These are phyloP conservation scores for Lycium barbarum DNA, from an alignment of 257 asterid genomes.

Conservation along the genomic window DNA sequence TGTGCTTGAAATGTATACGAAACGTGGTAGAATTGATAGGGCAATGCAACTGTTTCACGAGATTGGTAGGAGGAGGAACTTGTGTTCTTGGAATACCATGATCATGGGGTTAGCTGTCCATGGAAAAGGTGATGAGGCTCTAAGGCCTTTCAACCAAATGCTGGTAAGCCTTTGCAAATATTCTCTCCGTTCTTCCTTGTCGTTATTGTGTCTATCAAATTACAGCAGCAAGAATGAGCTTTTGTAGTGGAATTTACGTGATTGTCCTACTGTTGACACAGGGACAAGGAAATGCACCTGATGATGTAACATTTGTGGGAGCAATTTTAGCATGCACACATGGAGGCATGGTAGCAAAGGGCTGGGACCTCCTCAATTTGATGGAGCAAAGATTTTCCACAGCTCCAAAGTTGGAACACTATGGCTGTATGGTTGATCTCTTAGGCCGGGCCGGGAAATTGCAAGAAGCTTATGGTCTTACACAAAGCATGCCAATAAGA, in stretches of 20 bases:
- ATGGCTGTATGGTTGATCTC: slow-evolving; percentile 85
- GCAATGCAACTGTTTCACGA: slow-evolving; percentile 72
- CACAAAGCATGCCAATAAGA: slow-evolving; percentile 74
- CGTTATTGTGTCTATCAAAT: neutral
- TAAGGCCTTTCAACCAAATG: slow-evolving; percentile 61
- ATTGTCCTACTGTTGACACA: slow-evolving; percentile 43
- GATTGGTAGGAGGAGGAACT: slow-evolving; percentile 59
- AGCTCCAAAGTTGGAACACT: slow-evolving; percentile 47
- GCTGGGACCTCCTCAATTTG: slow-evolving; percentile 56
- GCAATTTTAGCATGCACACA: slow-evolving; percentile 86
- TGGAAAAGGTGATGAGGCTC: slow-evolving; percentile 71
- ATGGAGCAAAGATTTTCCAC: slow-evolving; percentile 50
- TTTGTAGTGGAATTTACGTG: slow-evolving; percentile 6
- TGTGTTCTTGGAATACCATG: slow-evolving; percentile 85
- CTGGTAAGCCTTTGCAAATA: slow-evolving; percentile 51
- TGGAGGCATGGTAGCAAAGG: slow-evolving; percentile 71
- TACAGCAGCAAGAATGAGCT: neutral
- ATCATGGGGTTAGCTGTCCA: slow-evolving; percentile 88
- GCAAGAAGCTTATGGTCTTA: slow-evolving; percentile 66
- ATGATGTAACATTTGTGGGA: slow-evolving; percentile 87
- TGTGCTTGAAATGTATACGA: slow-evolving; percentile 67
- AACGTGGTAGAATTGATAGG: slow-evolving; percentile 77
- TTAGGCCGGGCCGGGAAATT: slow-evolving; percentile 79
- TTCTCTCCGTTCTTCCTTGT: neutral
- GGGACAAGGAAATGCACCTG: slow-evolving; percentile 64